Conservation (phyloP, 2,329 filamentous ascomycete species). For the Coniosporium uncinatum region DNA sequence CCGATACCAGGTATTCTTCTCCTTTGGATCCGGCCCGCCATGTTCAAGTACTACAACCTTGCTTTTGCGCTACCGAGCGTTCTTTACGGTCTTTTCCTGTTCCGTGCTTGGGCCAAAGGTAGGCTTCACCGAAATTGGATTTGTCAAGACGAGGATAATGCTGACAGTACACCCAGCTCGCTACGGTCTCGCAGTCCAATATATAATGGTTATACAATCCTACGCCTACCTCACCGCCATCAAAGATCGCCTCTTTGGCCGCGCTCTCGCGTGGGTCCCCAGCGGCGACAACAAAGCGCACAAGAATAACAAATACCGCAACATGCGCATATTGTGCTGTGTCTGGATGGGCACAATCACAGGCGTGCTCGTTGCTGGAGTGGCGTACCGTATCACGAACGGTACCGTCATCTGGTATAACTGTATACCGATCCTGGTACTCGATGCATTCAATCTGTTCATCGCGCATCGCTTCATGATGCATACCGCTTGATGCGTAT, state of each 20-base stretch:
- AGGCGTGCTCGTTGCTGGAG: no score
- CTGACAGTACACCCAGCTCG: no score
- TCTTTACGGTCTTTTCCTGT: slow-evolving; percentile 29
- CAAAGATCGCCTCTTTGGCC: slow-evolving; percentile 32
- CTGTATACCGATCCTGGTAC: no score
- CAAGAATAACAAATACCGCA: slow-evolving; percentile 35
- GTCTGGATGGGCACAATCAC: no score
- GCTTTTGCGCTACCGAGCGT: slow-evolving; percentile 34
- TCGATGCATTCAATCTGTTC: no score
- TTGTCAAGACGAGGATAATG: no score
- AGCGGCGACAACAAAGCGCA: slow-evolving; percentile 32
- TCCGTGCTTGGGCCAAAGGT: slow-evolving; percentile 33
- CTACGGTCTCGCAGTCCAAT: slow-evolving; percentile 37
- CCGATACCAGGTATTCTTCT: slow-evolving; percentile 32
- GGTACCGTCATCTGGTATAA: no score
- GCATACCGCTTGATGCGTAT: no score
- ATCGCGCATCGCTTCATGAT: no score
- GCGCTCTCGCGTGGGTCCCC: slow-evolving; percentile 31
- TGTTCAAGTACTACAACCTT: slow-evolving; percentile 38
- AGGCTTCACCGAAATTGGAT: no score
- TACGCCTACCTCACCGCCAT: slow-evolving; percentile 36
- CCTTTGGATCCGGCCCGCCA: slow-evolving; percentile 30
- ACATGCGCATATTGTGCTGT: slow-evolving; percentile 34
- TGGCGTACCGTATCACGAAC: no score
- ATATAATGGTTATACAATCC: slow-evolving; percentile 32